phyloP scores from a whole-genome alignment of 2,329 filamentous ascomycete species.

The Rhexocercosporidium sp. region DNA sequence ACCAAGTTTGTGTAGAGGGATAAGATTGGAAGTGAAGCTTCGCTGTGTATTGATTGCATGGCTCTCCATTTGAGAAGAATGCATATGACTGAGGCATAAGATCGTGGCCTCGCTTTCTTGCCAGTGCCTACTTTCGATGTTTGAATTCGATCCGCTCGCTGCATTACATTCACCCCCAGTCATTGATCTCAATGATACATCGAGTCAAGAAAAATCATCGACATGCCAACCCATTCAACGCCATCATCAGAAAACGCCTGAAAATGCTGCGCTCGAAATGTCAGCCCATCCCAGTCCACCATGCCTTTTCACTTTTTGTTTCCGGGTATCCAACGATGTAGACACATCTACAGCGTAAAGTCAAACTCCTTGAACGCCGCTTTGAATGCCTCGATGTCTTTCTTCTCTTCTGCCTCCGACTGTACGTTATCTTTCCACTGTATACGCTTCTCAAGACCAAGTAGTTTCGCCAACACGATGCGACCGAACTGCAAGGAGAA shows the following conservation, averaged over 20 bases:
- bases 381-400: constrained; percentile 80
- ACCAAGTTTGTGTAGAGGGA: too few relatives aligned
- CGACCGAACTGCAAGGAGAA: constrained; percentile 94
- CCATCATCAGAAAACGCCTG: neutral
- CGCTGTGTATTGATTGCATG: too few relatives aligned
- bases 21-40: too few relatives aligned
- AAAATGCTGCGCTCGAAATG: neutral
- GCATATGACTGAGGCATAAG: neutral
- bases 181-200: neutral
- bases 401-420: constrained; percentile 75
- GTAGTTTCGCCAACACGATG: constrained; percentile 84
- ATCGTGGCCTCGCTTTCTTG: neutral
- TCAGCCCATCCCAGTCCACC: neutral
- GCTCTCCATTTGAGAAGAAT: neutral
- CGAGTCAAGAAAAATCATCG: neutral
- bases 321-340: constrained; percentile 3
- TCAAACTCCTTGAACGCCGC: constrained; percentile 85
- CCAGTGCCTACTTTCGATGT: neutral
- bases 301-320: neutral
- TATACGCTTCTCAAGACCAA: constrained; percentile 77
- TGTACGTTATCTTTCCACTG: constrained; percentile 88
- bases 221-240: neutral
- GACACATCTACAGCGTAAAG: constrained; percentile 53
- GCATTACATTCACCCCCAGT: neutral
- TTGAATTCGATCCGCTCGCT: neutral